These are phyloP conservation scores for Plasmodium billcollinsi DNA, from an alignment of 169 alveolate species.

Conservation along the genomic window DNA sequence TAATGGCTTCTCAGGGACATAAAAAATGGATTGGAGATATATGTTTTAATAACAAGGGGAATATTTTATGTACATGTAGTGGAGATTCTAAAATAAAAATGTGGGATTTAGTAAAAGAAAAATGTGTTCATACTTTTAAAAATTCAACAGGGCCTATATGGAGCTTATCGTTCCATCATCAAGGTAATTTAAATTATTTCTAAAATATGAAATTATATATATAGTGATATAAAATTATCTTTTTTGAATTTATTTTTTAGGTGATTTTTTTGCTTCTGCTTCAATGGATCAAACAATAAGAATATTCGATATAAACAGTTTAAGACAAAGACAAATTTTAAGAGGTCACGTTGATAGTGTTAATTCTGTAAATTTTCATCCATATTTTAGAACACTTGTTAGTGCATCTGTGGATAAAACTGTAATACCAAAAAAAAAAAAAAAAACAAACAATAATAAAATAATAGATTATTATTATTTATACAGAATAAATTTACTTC, in stretches of 20 bases:
- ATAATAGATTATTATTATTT: too few species aligned
- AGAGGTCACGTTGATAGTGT: conserved; percentile 77
- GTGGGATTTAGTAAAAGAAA: conserved; percentile 76
- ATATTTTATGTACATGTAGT: conserved; percentile 73
- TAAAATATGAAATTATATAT: conserved; percentile 20
- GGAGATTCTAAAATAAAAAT: conserved; percentile 76
- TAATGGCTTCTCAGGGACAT: conserved; percentile 77
- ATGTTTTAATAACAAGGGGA: conserved; percentile 71
- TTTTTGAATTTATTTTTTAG: conserved; percentile 30
- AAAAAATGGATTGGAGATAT: conserved; percentile 77
- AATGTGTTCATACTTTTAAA: conserved; percentile 70
- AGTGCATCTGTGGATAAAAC: conserved; percentile 75
- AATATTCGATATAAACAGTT: conserved; percentile 71
- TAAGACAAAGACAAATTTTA: conserved; percentile 75
- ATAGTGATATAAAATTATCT: conserved; percentile 6
- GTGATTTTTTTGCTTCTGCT: conserved; percentile 75
- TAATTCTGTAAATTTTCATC: conserved; percentile 69
- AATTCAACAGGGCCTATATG: conserved; percentile 76
- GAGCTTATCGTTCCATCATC: conserved; percentile 73
- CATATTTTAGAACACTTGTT: conserved; percentile 62
- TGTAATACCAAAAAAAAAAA: conserved; percentile 37
- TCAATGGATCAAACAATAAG: conserved; percentile 77
- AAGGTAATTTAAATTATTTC: conserved; percentile 51
- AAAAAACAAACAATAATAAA: not conserved
- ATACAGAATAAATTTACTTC: not conserved